Conservation (phyloP, 1,139 yeast genomes). For the Debaryomyces nepalensis region DNA sequence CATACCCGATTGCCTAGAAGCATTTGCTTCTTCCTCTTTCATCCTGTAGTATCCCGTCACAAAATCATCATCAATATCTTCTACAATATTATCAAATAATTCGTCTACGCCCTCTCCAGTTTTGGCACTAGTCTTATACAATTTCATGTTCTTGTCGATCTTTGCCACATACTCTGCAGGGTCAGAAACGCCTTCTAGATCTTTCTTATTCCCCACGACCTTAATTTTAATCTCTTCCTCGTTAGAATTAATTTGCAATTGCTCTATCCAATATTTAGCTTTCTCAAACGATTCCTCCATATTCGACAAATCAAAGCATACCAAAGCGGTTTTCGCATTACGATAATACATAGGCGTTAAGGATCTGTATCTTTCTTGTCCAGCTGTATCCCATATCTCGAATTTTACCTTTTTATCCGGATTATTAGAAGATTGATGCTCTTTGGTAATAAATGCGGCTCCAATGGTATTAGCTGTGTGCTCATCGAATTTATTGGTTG, state of each 20-base stretch:
- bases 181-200: slow-evolving; percentile 19
- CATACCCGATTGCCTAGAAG: slow-evolving; percentile 8
- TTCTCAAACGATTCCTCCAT: slow-evolving; percentile 38
- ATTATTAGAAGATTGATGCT: slow-evolving; percentile 24
- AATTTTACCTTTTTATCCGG: slow-evolving; percentile 33
- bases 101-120: slow-evolving; percentile 47
- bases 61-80: slow-evolving; percentile 44
- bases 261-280: slow-evolving; percentile 52
- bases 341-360: slow-evolving; percentile 56
- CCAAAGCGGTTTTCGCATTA: slow-evolving; percentile 48
- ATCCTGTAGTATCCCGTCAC: slow-evolving; percentile 24
- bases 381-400: slow-evolving; percentile 60
- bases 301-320: slow-evolving; percentile 44
- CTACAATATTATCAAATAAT: slow-evolving; percentile 47
- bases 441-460: slow-evolving; percentile 52
- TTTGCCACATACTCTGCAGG: slow-evolving; percentile 7
- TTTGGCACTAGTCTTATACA: slow-evolving; percentile 52
- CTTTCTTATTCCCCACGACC: slow-evolving; percentile 44
- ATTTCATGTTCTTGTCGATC: slow-evolving; percentile 21
- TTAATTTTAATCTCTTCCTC: slow-evolving; percentile 28
- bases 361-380: slow-evolving; percentile 53
- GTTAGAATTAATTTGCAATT: slow-evolving; percentile 35
- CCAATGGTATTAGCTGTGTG: slow-evolving; percentile 53
- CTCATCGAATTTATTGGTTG: slow-evolving; percentile 39
- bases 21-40: slow-evolving; percentile 8